Evolutionary conservation across 2,329 filamentous ascomycete species (phyloP), one percentile per base, ranked within the genome.

Genomic region (Cercospora sp.): DNA sequence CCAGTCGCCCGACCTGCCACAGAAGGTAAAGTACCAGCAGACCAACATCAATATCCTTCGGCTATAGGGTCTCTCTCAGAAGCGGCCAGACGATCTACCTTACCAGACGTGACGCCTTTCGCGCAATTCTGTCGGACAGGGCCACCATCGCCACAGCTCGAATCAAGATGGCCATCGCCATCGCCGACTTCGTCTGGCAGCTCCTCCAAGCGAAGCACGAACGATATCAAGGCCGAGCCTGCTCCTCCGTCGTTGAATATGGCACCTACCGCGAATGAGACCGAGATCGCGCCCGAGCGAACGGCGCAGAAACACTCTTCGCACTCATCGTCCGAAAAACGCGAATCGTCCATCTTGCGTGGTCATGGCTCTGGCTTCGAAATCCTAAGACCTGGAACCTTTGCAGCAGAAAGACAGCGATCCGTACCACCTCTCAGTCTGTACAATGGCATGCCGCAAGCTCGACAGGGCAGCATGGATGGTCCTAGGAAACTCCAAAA

Each of bases 311-410:
- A 7, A 10, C 26, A 28, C 24, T 28, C 24, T 3, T 28, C 30
- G 24, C 70, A 70, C 8, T n/a, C 58, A 4, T 74, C 74, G 0
- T 76, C 76, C 49, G 75, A 77, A 57, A 72, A 72, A 43, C 68
- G 68, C 34, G 59, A 63, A 10, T 74, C 75, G 5, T 55, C 72
- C 62, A 70, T 77, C 34, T n/a, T 78, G 7, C 74, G 77, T 32
- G 77, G 77, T 5, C 73, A 76, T 49, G 77, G 76, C 10, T 72
- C 75, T 40, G 78, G 78, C 4, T 80, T 79, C 60, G 77, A 79
- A 28, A 76, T 80, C 26, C 68, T 80, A 3, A 74, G 69, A 61
- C 76, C 76, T 7, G 77, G 78, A 21, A 75, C 78, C 7, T 69
- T 80, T 26, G 64, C 70, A 10, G 53, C 30, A 5, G 71, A 76